Evolutionary conservation across 1,284 basidiomycete species (phyloP), one percentile per base, ranked within the genome.

Genomic region (Fomitopsis palustris): DNA sequence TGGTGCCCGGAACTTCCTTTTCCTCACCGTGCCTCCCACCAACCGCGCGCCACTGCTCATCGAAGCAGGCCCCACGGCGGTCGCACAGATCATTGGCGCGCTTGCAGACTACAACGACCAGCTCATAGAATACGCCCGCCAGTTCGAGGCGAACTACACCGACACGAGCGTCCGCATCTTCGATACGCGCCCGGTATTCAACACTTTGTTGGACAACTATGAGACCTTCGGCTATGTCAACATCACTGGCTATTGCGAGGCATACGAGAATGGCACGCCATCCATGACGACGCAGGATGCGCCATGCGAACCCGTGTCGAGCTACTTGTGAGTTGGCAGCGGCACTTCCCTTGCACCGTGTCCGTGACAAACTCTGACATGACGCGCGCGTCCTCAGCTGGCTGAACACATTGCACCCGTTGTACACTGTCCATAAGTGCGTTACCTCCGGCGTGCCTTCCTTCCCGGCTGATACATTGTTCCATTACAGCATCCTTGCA

Each of bases 11-110:
- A 80, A 81, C 39, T 88, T 87, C 74, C 72, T 87, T 16, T 85
- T 88, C 75, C 73, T 88, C 45, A 86, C 82, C n/a, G 85, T 88
- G 10, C 86, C 86, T 1, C 84, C 85, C 8, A 81, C 79, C 25
- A 77, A 88, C 65, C 79, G 84, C 52, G 77, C 85, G 0, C 86
- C 86, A 1, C 75, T 85, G 14, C 69, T 80, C 59, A 59, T 85
- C 27, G 74, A 77, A 62, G 82, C 84, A 74, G 84, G 84, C 5
- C 56, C 70, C 1, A 59, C 66, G 1, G 71, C 72, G 14, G 74
- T 75, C 25, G 58, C 71, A 0, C 69, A 69, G 27, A 75, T 86
- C 62, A 74, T 70, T 3, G 61, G 74, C 9, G 72, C 78, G 41
- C 74, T 85, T 19, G 72, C 72, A 6, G 75, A 81, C 65, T 87